Base-by-base conservation (phyloP, 1,284 basidiomycete genomes). In the Phlebopus sp. region DNA sequence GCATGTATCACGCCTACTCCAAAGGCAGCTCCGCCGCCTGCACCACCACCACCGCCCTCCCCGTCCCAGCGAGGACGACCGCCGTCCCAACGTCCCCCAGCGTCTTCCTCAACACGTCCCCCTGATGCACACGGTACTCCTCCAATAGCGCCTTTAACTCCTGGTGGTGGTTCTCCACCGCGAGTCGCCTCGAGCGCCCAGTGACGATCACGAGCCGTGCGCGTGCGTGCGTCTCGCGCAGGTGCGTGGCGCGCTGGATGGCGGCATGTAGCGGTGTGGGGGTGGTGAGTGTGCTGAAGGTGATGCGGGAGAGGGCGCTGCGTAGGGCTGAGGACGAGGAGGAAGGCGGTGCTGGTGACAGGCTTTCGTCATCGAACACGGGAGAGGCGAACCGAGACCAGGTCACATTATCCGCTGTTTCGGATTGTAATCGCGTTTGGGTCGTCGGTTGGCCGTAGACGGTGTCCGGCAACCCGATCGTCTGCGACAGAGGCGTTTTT, bases 71-170 rank as follows among this genome's bases (percentile, higher is more conserved):
- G 6, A 85, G 73, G 13, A 91, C 78, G 61, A 90, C 78, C 23
- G 82, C 82, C 15, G 83, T 80, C 10, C 82, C 86, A n/a, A 86
- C 80, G 64, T 92, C 89, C 3, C 91, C 91, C 37, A 92, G 74
- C 4, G 90, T 90, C 76, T 88, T 88, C 63, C 79, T 75, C 51
- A 29, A 29, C 27, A 92, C 80, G 56, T 84, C 81, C 30, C 47
- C 51, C 15, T 41, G 29, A 9, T 27, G 40, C 5, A 38, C 30
- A 35, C 63, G 35, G 13, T 41, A 14, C 58, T 82, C 78, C 18
- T 81, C 76, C 65, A 86, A 74, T 17, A 92, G 62, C 50, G 74
- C 70, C 51, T 79, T 80, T 44, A 92, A 62, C 69, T 93, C 91
- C 40, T 57, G 56, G 9, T 70, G 60, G 62, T 86, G 85, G 55